Conservation (phyloP, 306 rosid genomes). For the Carpinus viminea region DNA sequence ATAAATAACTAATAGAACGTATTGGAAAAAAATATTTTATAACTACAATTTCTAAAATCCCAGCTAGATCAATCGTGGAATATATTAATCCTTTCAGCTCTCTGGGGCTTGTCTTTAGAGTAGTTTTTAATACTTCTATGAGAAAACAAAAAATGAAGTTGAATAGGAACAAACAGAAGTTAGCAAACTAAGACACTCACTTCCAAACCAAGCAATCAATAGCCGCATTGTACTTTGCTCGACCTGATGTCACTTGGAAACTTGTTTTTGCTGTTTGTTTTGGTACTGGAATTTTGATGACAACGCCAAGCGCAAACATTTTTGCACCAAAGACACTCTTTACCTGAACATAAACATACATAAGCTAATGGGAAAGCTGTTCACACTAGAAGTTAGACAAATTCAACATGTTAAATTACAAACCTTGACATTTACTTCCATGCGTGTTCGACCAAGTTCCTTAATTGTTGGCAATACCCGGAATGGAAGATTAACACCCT, state of each 20-base stretch:
- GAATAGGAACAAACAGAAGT: neutral
- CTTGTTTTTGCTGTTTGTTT: constrained; percentile 89
- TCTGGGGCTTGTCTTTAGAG: too few species aligned
- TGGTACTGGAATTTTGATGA: constrained; percentile 88
- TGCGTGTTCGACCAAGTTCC: constrained; percentile 89
- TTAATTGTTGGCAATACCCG: constrained; percentile 90
- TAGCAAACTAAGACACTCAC: constrained; percentile 46
- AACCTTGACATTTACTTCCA: constrained; percentile 97
- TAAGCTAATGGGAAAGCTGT: constrained; percentile 17
- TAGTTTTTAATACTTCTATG: too few species aligned
- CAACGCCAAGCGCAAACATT: constrained; percentile 96
- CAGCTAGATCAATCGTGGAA: neutral
- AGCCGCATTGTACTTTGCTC: constrained; percentile 86
- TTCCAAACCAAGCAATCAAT: constrained; percentile 96
- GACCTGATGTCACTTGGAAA: constrained; percentile 88
- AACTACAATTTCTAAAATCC: neutral
- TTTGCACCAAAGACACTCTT: constrained; percentile 90
- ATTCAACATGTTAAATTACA: constrained; percentile 18
- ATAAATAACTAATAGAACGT: constrained; percentile 1
- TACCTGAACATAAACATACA: constrained; percentile 50
- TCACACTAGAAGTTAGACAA: constrained; percentile 21
- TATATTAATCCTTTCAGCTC: neutral
- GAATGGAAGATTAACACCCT: constrained; percentile 96
- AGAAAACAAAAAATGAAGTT: too few species aligned
- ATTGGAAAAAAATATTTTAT: neutral